A percentile compares a stretch with the other conserved stretches of the same genome.
Evolutionary conservation across 176 grass and related monocot species (phyloP).

Genomic region (Oryza officinalis): DNA sequence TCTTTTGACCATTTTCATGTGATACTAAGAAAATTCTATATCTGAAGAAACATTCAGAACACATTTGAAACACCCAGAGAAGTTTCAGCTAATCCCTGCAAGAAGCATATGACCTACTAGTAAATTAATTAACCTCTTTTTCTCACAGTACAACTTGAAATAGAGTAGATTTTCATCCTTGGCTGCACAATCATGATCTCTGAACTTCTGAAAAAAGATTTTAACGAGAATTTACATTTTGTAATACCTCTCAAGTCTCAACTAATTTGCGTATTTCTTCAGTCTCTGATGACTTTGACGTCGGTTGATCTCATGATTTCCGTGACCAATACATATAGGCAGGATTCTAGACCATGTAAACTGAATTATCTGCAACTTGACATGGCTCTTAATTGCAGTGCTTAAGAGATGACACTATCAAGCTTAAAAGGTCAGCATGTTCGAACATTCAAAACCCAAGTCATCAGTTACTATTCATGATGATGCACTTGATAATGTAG

Average conservation of each 20-base stretch:
- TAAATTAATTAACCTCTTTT: not conserved
- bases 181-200: not conserved
- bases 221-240: not conserved
- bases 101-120: not conserved
- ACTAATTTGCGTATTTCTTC: not conserved
- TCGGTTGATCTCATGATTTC: not conserved
- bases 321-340: not conserved
- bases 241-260: not conserved
- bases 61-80: not conserved
- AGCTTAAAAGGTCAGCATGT: not conserved
- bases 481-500: no score
- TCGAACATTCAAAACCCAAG: not conserved
- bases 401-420: not conserved
- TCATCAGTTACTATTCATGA: not conserved
- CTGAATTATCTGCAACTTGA: not conserved
- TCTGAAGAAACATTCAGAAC: constrained; percentile 4
- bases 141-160: not conserved
- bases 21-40: not conserved
- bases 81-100: not conserved
- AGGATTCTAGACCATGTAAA: constrained; percentile 15
- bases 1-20: constrained; percentile 19
- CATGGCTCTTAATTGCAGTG: not conserved
- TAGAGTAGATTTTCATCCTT: not conserved
- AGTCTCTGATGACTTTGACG: not conserved
- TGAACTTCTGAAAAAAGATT: not conserved